Conservation (phyloP, 495 filamentous ascomycete genomes). For the Tuber calosporum region DNA sequence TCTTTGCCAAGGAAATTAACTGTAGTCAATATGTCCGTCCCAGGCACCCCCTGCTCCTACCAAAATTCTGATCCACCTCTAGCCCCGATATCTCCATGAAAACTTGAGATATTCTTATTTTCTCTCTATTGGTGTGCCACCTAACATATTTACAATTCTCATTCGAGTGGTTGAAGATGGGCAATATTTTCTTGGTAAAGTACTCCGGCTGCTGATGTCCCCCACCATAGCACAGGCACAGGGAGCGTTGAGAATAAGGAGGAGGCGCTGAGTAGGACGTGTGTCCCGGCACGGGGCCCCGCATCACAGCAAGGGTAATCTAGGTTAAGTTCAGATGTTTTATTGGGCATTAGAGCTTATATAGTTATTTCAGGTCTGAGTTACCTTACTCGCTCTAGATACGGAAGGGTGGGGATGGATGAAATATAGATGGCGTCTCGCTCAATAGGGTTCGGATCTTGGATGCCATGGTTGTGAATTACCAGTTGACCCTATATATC, state of each 20-base stretch:
- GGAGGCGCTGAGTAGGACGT: slow-evolving; percentile 61
- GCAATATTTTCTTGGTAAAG: no score
- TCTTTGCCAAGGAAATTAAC: no score
- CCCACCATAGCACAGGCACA: no score
- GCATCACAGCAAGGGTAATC: slow-evolving; percentile 63
- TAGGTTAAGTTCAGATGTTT: neutral
- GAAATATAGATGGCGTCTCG: neutral
- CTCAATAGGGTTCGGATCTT: neutral
- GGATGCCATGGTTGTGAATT: neutral
- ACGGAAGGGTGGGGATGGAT: neutral
- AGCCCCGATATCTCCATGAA: no score
- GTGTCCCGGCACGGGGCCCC: slow-evolving; percentile 74
- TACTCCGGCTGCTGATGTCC: no score
- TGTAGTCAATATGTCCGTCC: no score
- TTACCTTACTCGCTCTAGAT: neutral
- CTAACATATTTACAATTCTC: no score
- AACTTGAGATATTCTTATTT: no score
- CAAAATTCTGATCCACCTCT: no score
- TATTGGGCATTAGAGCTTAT: neutral
- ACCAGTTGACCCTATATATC: neutral
- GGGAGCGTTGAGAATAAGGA: slow-evolving; percentile 57
- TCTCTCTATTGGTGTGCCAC: no score
- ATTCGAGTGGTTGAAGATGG: no score
- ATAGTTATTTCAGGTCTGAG: neutral
- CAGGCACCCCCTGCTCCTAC: no score